Conservation (phyloP, 306 rosid species). For the Glycine latifolia region DNA sequence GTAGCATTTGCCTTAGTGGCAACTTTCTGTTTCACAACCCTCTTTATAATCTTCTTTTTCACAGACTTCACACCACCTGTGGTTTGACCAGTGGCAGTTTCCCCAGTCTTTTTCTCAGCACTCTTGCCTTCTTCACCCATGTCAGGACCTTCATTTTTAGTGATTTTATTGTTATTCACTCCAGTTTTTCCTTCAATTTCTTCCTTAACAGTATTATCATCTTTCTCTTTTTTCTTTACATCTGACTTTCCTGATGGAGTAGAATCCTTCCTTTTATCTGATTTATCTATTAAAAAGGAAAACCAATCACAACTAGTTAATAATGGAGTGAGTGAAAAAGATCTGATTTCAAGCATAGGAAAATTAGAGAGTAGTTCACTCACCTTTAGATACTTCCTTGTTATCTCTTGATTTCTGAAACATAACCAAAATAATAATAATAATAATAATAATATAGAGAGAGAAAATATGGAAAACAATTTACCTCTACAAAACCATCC, state of each 20-base stretch:
- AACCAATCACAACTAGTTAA: not conserved
- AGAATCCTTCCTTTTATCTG: slow-evolving; percentile 65
- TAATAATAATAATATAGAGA: no score
- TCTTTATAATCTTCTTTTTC: slow-evolving; percentile 83
- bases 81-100: slow-evolving; percentile 58
- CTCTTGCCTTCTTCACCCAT: slow-evolving; percentile 52
- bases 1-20: slow-evolving; percentile 57
- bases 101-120: slow-evolving; percentile 59
- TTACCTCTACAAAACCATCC: slow-evolving; percentile 5
- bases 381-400: slow-evolving; percentile 58
- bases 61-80: slow-evolving; percentile 64
- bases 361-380: slow-evolving; percentile 25
- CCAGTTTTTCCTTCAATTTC: slow-evolving; percentile 59
- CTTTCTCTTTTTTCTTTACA: slow-evolving; percentile 63
- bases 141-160: slow-evolving; percentile 55
- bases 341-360: slow-evolving; percentile 13
- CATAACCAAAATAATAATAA: slow-evolving; percentile 26
- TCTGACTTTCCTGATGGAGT: slow-evolving; percentile 57
- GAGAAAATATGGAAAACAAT: not conserved
- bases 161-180: slow-evolving; percentile 49
- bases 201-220: slow-evolving; percentile 56
- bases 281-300: slow-evolving; percentile 49
- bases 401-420: slow-evolving; percentile 56
- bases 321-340: no score
- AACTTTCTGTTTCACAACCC: slow-evolving; percentile 84